These are phyloP conservation scores for Apiospora kogelbergensis DNA, from an alignment of 2,329 filamentous ascomycete genomes.

Conservation along the genomic window DNA sequence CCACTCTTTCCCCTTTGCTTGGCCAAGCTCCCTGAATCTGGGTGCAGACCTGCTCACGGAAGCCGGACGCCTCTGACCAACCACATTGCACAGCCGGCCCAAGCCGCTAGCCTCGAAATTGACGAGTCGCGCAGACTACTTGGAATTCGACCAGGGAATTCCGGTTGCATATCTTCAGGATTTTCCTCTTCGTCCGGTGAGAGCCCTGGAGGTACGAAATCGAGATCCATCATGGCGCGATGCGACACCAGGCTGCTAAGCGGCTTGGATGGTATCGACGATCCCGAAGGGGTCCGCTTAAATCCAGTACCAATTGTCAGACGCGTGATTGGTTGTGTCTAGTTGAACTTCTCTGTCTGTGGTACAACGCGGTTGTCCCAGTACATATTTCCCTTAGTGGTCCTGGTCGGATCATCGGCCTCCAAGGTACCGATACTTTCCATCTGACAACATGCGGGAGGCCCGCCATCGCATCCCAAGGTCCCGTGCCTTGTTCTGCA, in stretches of 20 bases:
- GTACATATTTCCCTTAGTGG: too few species aligned
- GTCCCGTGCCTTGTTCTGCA: not conserved
- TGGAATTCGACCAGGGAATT: conserved; percentile 47
- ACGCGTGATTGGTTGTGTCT: too few species aligned
- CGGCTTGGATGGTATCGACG: conserved; percentile 48
- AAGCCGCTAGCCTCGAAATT: conserved; percentile 58
- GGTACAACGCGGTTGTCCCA: too few species aligned
- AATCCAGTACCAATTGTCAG: conserved; percentile 25
- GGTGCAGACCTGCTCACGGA: not conserved
- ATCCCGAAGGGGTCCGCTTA: conserved; percentile 46
- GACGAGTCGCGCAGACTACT: conserved; percentile 33
- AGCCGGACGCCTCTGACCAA: not conserved
- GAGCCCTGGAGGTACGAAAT: conserved; percentile 30
- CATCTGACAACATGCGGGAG: not conserved
- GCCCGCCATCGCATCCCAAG: not conserved
- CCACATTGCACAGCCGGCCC: conserved; percentile 31
- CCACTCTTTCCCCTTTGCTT: not conserved
- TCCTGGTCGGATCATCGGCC: too few species aligned
- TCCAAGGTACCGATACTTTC: too few species aligned
- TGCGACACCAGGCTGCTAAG: conserved; percentile 41
- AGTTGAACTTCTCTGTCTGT: too few species aligned
- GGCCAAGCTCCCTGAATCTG: not conserved
- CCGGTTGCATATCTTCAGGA: conserved; percentile 40
- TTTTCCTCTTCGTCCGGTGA: conserved; percentile 33
- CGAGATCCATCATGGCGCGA: conserved; percentile 25